Base-by-base conservation (phyloP, 257 asterid genomes). In the Penstemon davidsonii region DNA sequence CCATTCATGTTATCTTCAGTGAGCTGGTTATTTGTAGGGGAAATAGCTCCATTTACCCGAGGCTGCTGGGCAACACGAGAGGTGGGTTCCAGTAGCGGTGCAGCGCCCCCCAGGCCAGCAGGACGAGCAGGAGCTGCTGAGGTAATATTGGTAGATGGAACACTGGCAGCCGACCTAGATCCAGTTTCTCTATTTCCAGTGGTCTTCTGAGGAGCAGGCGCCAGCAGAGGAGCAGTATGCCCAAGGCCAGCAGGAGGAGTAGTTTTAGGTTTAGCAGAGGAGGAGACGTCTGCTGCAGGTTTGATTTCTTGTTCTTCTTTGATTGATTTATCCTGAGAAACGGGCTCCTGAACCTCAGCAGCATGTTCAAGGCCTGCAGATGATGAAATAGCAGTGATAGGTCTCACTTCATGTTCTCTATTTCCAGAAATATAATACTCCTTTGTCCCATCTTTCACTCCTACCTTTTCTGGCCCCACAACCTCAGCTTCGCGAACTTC, bases 31-130 rank as follows among this genome's bases (percentile, higher is more conserved):
- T 83, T 91, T 18, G 79, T 7, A 8, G 86, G 70, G 41, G 96
- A 70, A 50, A 47, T 83, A 13, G 97, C 81, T 76, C 99, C 97
- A 64, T 90, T 94, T 58, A 82, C 95, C 54, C 92, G 84, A 69
- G 93, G 84, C 66, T 87, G 99, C 77, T 84, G 99, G 39, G 76
- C 86, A 4, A 61, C 81, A 36, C 97, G 90, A 47, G 96, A 62
- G 66, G 91, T 75, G 58, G 96, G 96, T 69, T 91, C 96, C 73
- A 80, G 71, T 9, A 88, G 82, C 0, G 95, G 90, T 13, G 96
- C 96, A 70, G 86, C 90, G 55, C 88, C 95, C 18, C 99, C 99
- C 53, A 94, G 95, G 64, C 99, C 99, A 64, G 96, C 93, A 51
- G 98, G 98, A 52, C 83, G 95, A 77, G 82, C 63, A 49, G 84